Percentiles rank a stretch among this genome's conserved stretches.
Conservation (phyloP, 2,329 filamentous ascomycete species). For the Ceratocystis cubensis region DNA sequence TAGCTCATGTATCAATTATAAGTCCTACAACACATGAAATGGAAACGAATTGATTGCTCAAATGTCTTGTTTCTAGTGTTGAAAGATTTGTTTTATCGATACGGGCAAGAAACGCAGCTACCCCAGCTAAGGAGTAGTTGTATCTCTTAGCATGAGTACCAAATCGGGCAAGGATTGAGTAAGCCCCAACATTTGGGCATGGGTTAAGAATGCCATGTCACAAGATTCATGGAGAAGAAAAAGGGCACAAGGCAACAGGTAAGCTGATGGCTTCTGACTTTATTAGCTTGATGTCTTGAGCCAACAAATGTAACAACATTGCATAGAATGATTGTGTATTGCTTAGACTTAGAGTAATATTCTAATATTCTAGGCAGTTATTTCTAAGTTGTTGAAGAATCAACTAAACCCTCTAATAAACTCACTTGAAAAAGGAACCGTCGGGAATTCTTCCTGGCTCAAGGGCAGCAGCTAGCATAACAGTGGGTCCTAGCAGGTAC, state of each 20-base stretch:
- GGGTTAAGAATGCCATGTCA: background rate
- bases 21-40: too few relatives aligned
- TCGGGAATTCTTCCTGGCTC: conserved; percentile 5
- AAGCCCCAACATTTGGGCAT: conserved; percentile 6
- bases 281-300: too few relatives aligned
- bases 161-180: background rate
- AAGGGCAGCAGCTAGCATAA: background rate
- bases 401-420: conserved; percentile 1
- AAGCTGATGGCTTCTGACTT: too few relatives aligned
- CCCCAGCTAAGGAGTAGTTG: background rate
- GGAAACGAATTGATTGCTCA: background rate
- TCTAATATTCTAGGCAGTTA: too few relatives aligned
- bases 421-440: conserved; percentile 2
- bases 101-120: background rate
- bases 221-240: background rate
- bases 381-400: too few relatives aligned
- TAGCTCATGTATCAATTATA: too few relatives aligned
- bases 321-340: too few relatives aligned
- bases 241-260: background rate
- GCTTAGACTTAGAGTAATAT: too few relatives aligned
- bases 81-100: conserved; percentile 1
- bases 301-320: too few relatives aligned
- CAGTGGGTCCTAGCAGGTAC: background rate
- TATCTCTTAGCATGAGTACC: background rate
- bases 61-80: background rate